Percentiles rank a stretch among this genome's conserved stretches.
phyloP scores from a whole-genome alignment of 805 yeast species.

The Ogataea ganodermae region DNA sequence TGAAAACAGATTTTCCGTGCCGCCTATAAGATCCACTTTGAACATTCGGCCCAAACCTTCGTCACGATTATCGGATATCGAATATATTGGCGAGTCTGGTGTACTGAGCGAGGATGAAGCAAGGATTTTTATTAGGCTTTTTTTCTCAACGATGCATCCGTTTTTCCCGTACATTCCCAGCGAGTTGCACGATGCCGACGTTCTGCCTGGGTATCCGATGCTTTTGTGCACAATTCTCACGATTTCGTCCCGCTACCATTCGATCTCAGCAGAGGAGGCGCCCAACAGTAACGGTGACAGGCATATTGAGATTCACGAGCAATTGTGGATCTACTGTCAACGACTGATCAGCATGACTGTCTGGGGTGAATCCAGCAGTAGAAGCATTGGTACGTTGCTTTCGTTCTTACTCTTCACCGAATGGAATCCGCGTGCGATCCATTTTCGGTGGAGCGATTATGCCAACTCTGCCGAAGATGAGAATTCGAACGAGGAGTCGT shows the following conservation, averaged over 20 bases:
- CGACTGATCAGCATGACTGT: conserved; percentile 78
- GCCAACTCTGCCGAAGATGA: conserved; percentile 62
- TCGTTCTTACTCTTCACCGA: conserved; percentile 86
- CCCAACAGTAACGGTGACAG: too few relatives aligned
- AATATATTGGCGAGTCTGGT: conserved; percentile 56
- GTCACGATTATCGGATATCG: conserved; percentile 55
- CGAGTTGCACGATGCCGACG: conserved; percentile 65
- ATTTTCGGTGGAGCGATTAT: conserved; percentile 83
- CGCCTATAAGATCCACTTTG: conserved; percentile 43
- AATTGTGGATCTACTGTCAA: conserved; percentile 84
- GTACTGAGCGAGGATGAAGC: conserved; percentile 68
- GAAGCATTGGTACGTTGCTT: conserved; percentile 83
- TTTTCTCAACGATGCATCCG: conserved; percentile 81
- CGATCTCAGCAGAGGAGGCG: conserved; percentile 47
- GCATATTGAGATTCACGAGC: conserved; percentile 69
- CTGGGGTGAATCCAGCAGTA: conserved; percentile 91
- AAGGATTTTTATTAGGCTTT: conserved; percentile 53
- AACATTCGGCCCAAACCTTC: conserved; percentile 50
- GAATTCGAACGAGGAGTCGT: conserved; percentile 40
- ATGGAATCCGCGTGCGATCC: conserved; percentile 96
- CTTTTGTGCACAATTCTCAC: conserved; percentile 79
- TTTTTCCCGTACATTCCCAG: conserved; percentile 85
- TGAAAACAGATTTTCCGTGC: conserved; percentile 39
- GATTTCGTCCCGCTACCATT: conserved; percentile 75
- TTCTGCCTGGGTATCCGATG: conserved; percentile 76